These are phyloP conservation scores for Russula compacta DNA, from an alignment of 768 basidiomycete genomes.

Conservation along the genomic window DNA sequence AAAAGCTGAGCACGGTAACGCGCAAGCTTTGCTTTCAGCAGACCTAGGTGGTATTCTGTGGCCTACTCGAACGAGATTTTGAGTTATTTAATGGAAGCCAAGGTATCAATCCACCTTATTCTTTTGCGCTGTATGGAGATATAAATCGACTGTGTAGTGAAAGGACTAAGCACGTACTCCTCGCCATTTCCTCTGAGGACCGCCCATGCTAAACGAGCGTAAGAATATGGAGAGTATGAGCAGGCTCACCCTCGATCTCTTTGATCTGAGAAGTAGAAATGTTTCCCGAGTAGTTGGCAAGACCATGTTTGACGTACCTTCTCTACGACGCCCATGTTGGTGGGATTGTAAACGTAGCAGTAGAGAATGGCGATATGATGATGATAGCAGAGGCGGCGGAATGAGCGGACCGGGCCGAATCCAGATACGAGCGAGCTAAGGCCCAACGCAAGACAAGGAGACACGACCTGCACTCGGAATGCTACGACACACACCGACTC, in stretches of 20 bases:
- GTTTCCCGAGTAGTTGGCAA: not conserved
- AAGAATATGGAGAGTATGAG: not conserved
- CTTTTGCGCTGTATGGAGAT: slow-evolving; percentile 63
- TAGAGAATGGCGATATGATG: not conserved
- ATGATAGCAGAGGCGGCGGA: not conserved
- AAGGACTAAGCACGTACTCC: slow-evolving; percentile 52
- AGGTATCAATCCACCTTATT: slow-evolving; percentile 57
- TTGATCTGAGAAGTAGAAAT: slow-evolving; percentile 56
- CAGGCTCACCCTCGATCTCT: slow-evolving; percentile 79
- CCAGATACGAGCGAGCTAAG: no score
- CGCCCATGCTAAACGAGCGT: not conserved
- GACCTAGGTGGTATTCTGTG: slow-evolving; percentile 89
- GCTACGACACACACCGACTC: slow-evolving; percentile 51
- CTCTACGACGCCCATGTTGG: slow-evolving; percentile 85
- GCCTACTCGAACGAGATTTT: slow-evolving; percentile 39
- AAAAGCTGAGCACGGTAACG: slow-evolving; percentile 92
- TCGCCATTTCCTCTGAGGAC: slow-evolving; percentile 85
- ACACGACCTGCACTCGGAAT: not conserved
- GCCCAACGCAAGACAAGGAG: not conserved
- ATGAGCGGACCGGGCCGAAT: slow-evolving; percentile 4
- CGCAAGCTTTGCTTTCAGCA: slow-evolving; percentile 90
- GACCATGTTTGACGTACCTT: slow-evolving; percentile 43
- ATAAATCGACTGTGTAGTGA: slow-evolving; percentile 1
- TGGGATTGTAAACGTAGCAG: not conserved
- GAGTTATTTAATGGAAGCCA: not conserved